Conservation (phyloP, 495 filamentous ascomycete genomes). For the Neurospora sp. region DNA sequence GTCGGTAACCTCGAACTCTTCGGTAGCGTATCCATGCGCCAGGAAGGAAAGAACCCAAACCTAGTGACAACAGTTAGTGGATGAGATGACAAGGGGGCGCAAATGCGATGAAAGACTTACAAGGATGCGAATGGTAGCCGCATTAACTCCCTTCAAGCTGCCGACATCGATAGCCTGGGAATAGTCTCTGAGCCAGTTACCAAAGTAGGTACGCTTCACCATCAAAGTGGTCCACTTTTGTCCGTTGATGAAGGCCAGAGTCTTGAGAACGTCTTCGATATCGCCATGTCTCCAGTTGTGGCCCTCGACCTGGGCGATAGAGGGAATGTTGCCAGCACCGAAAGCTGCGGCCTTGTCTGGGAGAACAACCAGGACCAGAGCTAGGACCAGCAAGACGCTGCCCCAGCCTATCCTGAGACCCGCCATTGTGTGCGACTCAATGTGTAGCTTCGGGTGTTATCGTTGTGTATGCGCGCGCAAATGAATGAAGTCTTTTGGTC, state of each 20-base stretch:
- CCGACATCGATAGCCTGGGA: constrained; percentile 89
- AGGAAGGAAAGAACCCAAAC: constrained; percentile 86
- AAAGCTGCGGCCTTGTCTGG: constrained; percentile 62
- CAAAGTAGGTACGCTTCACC: constrained; percentile 88
- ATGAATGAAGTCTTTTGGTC: not conserved
- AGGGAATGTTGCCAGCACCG: constrained; percentile 92
- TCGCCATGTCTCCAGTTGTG: constrained; percentile 93
- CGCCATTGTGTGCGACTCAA: constrained; percentile 21
- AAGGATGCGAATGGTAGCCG: constrained; percentile 80
- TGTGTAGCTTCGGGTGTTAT: not conserved
- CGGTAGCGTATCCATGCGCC: constrained; percentile 92
- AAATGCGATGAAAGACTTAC: constrained; percentile 26
- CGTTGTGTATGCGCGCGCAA: not conserved
- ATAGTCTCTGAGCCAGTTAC: constrained; percentile 68
- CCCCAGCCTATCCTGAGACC: constrained; percentile 27
- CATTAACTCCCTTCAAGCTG: constrained; percentile 77
- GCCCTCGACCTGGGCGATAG: constrained; percentile 86
- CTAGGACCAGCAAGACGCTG: constrained; percentile 35
- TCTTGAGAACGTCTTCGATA: constrained; percentile 89
- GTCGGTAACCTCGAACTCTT: constrained; percentile 89
- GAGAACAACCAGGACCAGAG: constrained; percentile 50
- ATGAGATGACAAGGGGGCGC: not conserved
- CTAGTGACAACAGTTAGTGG: constrained; percentile 3
- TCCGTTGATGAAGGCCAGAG: constrained; percentile 73
- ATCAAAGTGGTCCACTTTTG: constrained; percentile 92